Base-by-base conservation (phyloP, 768 basidiomycete genomes). In the Rhodotorula kratochvilovae region DNA sequence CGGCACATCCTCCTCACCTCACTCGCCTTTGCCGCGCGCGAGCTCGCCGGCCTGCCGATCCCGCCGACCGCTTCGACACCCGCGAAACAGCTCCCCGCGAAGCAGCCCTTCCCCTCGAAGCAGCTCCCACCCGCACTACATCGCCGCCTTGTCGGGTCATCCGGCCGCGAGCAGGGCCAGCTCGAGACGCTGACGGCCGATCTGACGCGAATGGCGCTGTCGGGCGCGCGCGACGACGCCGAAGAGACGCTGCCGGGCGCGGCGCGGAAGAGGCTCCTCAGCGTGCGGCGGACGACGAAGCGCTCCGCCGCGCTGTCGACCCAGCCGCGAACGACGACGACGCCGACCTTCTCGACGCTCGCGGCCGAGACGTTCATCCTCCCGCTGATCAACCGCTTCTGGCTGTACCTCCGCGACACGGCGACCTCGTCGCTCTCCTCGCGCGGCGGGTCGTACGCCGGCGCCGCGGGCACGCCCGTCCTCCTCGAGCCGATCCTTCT, bases 311-410 rank as follows among this genome's bases (percentile, higher is more conserved):
- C 42, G 10, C n/a, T 39, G 10, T 21, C 48, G 0, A n/a, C 1
- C 7, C 17, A n/a, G 3, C 33, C 27, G 21, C 23, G 16, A 36
- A 36, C 39, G 50, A 46, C 53, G 36, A 48, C 58, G 27, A 46
- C 65, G 82, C 55, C 71, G 4, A 86, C 86, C 0, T 83, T 79
- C 78, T 78, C 79, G 29, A 84, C 86, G 63, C 81, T 98, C 36
- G 92, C 92, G 0, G 90, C 90, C 1, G 91, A 93, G 78, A 88
- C 82, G 80, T 98, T 97, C 81, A 85, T 96, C 61, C 86, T 88
- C 69, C 96, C 96, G 0, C 83, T 98, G 63, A 85, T 97, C 81
- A 89, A 93, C 76, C 86, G 88, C n/a, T 96, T 98, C 81, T 99
- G 93, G 93, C 78, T 85, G n/a, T 91, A 94, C 81, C 85, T 96